These are phyloP conservation scores for Coffea humblotiana DNA, from an alignment of 305 asterid genomes.

Conservation along the genomic window DNA sequence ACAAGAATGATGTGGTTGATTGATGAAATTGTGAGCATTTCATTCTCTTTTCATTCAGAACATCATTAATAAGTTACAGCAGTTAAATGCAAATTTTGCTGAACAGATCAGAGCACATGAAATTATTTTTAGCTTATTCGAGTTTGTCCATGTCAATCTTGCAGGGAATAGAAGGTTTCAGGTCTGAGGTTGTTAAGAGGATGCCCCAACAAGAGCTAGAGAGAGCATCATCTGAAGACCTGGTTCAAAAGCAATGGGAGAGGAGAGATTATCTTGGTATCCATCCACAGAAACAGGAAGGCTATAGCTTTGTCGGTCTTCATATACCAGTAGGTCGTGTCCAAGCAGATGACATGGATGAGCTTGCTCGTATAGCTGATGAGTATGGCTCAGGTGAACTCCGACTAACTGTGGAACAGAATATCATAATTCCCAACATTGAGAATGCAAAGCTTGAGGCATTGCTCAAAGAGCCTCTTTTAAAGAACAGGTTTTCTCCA, in stretches of 20 bases:
- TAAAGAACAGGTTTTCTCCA: conserved; percentile 47
- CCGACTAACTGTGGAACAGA: conserved; percentile 88
- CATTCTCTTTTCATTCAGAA: not conserved
- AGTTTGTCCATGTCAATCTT: conserved; percentile 11
- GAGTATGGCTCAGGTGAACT: conserved; percentile 83
- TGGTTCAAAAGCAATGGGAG: conserved; percentile 67
- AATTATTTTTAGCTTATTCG: not conserved
- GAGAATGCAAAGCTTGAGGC: conserved; percentile 56
- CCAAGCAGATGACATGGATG: conserved; percentile 92
- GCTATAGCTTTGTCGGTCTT: conserved; percentile 73
- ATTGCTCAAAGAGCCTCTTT: conserved; percentile 62
- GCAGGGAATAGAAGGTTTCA: conserved; percentile 85
- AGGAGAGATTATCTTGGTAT: conserved; percentile 82
- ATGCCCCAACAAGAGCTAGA: conserved; percentile 66
- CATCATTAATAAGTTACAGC: conserved; percentile 2
- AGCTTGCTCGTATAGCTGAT: conserved; percentile 77
- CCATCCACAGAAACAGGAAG: conserved; percentile 83
- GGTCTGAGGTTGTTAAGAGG: conserved; percentile 77
- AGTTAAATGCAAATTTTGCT: not conserved
- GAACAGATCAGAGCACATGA: not conserved
- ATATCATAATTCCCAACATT: conserved; percentile 77
- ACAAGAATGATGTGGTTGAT: conserved; percentile 98
- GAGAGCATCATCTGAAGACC: conserved; percentile 70
- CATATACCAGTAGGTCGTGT: conserved; percentile 93
- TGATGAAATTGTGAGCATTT: conserved; percentile 85